Conservation (phyloP, 805 yeast species). For the Sugiyamaella marilandica region DNA sequence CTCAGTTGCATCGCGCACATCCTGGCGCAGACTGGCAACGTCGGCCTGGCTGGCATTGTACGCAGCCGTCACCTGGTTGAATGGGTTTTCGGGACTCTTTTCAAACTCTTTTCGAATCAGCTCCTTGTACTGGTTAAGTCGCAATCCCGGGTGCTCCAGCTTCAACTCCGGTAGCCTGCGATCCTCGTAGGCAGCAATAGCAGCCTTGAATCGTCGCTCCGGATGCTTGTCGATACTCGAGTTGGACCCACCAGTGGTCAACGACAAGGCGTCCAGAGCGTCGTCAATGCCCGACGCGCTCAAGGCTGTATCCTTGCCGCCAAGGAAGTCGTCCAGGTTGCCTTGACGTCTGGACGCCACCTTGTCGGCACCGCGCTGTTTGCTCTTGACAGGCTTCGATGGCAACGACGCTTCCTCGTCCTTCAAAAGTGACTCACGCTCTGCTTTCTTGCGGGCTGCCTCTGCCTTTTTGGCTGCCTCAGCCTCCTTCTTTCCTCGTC, state of each 20-base stretch:
- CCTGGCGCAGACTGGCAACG: conserved; percentile 42
- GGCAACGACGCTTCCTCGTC: conserved; percentile 65
- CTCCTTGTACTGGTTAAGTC: conserved; percentile 74
- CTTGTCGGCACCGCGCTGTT: conserved; percentile 65
- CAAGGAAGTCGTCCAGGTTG: conserved; percentile 63
- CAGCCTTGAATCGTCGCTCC: conserved; percentile 83
- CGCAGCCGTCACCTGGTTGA: conserved; percentile 65
- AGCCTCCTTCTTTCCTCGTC: conserved; percentile 64
- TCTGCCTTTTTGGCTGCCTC: conserved; percentile 67
- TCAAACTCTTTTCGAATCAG: conserved; percentile 73
- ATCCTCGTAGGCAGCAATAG: conserved; percentile 66
- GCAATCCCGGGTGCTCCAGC: conserved; percentile 73
- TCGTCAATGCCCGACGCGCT: conserved; percentile 72
- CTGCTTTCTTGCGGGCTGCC: conserved; percentile 75
- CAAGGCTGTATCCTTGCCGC: conserved; percentile 50
- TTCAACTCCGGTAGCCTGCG: conserved; percentile 65
- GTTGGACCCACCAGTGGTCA: conserved; percentile 51
- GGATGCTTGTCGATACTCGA: conserved; percentile 81
- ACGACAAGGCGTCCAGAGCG: conserved; percentile 71
- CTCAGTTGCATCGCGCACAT: conserved; percentile 49
- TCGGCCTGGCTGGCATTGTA: conserved; percentile 60
- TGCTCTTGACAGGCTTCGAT: conserved; percentile 46
- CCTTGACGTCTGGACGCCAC: conserved; percentile 56
- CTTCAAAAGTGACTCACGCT: conserved; percentile 60
- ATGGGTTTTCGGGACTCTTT: conserved; percentile 75